phyloP scores from a whole-genome alignment of 257 asterid species.

The Ilex aquifolium region DNA sequence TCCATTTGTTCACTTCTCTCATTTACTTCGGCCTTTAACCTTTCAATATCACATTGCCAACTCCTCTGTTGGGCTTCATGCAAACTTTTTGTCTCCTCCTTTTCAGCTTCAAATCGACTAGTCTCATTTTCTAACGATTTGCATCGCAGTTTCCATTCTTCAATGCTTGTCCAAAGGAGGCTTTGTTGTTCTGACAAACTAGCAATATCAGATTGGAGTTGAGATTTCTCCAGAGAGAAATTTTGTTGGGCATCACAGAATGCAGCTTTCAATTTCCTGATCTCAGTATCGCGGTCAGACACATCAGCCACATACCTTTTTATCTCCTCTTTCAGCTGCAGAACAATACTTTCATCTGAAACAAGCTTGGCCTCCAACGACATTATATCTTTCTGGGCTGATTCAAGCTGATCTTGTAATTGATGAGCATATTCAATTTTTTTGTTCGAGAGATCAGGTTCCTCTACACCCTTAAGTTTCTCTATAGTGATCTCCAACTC shows the following conservation, averaged over 20 bases:
- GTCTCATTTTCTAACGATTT: slow-evolving; percentile 29
- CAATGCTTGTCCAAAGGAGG: slow-evolving; percentile 35
- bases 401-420: slow-evolving; percentile 17
- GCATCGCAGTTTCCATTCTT: slow-evolving; percentile 36
- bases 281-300: slow-evolving; percentile 36
- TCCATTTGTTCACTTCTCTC: slow-evolving; percentile 27
- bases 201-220: slow-evolving; percentile 47
- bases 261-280: slow-evolving; percentile 33
- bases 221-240: slow-evolving; percentile 43
- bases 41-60: slow-evolving; percentile 34
- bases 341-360: slow-evolving; percentile 26
- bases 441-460: background rate
- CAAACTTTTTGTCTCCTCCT: slow-evolving; percentile 29
- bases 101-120: slow-evolving; percentile 37
- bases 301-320: slow-evolving; percentile 23
- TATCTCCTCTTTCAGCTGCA: slow-evolving; percentile 37
- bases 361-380: slow-evolving; percentile 40
- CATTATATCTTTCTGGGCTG: slow-evolving; percentile 6
- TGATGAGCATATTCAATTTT: slow-evolving; percentile 1
- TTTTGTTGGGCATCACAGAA: slow-evolving; percentile 37
- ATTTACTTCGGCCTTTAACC: slow-evolving; percentile 27
- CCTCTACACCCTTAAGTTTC: slow-evolving; percentile 13
- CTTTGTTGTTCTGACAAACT: slow-evolving; percentile 29
- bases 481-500: slow-evolving; percentile 17
- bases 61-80: slow-evolving; percentile 35